These are phyloP conservation scores for Pythium insidiosum DNA, from an alignment of 352 stramenopile genomes.

Conservation along the genomic window DNA sequence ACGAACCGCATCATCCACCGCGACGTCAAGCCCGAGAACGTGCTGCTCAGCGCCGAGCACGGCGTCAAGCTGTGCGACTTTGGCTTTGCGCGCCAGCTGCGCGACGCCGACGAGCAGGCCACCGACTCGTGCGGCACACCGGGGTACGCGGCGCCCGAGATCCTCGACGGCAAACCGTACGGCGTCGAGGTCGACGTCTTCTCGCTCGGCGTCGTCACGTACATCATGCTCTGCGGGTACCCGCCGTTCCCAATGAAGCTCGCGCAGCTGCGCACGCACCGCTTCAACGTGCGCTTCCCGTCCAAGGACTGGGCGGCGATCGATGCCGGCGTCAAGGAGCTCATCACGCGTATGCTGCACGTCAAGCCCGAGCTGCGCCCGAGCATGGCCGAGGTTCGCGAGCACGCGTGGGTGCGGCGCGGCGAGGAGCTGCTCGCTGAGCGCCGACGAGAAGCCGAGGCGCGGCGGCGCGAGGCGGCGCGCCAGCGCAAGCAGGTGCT, in stretches of 20 bases:
- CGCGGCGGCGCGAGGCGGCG: constrained; percentile 33
- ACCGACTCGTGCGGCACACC: constrained; percentile 77
- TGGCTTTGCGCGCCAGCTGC: constrained; percentile 73
- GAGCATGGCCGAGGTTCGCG: constrained; percentile 41
- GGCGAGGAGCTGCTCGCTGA: constrained; percentile 41
- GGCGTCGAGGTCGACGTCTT: constrained; percentile 82
- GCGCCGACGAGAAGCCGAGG: constrained; percentile 30
- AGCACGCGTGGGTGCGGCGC: constrained; percentile 54
- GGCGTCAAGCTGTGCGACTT: constrained; percentile 84
- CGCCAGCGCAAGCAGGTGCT: constrained; percentile 52
- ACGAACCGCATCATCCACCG: constrained; percentile 78
- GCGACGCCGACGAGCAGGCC: constrained; percentile 49
- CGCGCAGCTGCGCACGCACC: constrained; percentile 67
- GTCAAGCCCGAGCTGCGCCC: constrained; percentile 62
- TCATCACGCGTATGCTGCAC: constrained; percentile 72
- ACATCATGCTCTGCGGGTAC: constrained; percentile 86
- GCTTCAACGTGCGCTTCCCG: constrained; percentile 76
- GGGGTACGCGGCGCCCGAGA: constrained; percentile 78
- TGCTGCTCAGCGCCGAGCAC: constrained; percentile 55
- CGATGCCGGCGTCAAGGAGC: constrained; percentile 51
- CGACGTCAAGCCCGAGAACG: constrained; percentile 84
- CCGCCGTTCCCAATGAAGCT: constrained; percentile 87
- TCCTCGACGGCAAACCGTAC: constrained; percentile 77
- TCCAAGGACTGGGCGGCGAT: constrained; percentile 73
- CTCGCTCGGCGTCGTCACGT: constrained; percentile 84